phyloP scores from a whole-genome alignment of 371 early-diverging fungal species.

The Mucor racemosus region DNA sequence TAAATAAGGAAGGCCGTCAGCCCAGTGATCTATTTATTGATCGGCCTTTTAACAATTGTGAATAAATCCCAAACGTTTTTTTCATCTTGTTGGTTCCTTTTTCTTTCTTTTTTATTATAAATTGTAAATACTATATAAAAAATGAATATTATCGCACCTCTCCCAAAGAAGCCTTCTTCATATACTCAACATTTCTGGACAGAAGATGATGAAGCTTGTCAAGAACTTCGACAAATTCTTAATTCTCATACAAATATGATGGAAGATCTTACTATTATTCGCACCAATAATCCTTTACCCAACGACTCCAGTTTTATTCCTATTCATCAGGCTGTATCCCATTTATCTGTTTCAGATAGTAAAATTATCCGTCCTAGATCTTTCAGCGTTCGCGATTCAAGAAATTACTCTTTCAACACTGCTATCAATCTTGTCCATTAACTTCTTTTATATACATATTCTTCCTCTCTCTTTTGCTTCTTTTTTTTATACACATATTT shows the following conservation, averaged over 20 bases:
- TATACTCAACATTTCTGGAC: constrained; percentile 1
- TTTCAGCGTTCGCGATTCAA: constrained; percentile 33
- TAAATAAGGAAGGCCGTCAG: neutral
- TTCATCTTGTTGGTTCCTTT: neutral
- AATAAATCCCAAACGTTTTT: neutral
- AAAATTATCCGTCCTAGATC: constrained; percentile 30
- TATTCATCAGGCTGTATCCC: constrained; percentile 16
- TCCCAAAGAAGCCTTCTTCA: constrained; percentile 30
- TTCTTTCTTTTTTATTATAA: constrained; percentile 2
- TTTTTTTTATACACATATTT: neutral
- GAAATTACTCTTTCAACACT: constrained; percentile 15
- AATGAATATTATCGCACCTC: constrained; percentile 36
- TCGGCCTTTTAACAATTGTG: neutral
- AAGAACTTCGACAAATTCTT: constrained; percentile 33
- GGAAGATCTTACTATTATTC: constrained; percentile 21
- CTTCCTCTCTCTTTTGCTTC: neutral
- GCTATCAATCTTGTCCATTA: constrained; percentile 27
- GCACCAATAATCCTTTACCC: constrained; percentile 38
- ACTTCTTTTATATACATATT: constrained; percentile 2
- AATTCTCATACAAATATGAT: constrained; percentile 18
- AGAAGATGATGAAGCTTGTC: constrained; percentile 31
- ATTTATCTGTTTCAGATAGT: constrained; percentile 15
- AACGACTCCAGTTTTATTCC: constrained; percentile 33
- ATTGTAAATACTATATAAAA: neutral
- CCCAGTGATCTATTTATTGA: neutral